phyloP scores from a whole-genome alignment of 208 protist genomes.

The Tritrichomonas foetus region DNA sequence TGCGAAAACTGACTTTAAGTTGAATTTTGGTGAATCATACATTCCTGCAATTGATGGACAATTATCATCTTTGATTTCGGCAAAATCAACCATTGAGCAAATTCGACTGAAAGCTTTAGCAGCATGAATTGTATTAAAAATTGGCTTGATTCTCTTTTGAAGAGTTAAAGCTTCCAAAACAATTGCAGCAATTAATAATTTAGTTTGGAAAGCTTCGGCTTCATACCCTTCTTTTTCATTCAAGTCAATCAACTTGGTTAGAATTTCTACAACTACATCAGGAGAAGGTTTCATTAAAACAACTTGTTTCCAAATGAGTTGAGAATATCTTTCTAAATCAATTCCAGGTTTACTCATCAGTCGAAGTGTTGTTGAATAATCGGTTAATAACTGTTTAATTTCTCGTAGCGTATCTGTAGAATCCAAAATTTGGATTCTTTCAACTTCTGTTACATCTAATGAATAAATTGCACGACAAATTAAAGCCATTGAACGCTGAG shows the following conservation, averaged over 20 bases:
- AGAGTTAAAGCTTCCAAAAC: neutral
- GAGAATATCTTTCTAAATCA: too few species aligned
- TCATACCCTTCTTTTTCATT: neutral
- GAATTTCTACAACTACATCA: neutral
- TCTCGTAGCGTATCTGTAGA: too few species aligned
- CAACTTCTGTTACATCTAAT: too few species aligned
- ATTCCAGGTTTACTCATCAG: too few species aligned
- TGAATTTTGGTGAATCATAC: neutral
- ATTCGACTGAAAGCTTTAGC: neutral
- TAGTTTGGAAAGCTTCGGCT: neutral
- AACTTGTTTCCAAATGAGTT: neutral
- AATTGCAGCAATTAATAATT: neutral
- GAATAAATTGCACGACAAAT: too few species aligned
- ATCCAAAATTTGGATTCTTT: too few species aligned
- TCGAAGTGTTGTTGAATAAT: too few species aligned
- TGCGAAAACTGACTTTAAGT: neutral
- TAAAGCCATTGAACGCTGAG: too few species aligned
- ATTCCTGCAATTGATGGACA: neutral
- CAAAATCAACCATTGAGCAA: neutral
- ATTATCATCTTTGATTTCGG: neutral
- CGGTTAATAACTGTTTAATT: too few species aligned
- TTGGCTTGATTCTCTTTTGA: neutral
- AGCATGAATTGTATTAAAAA: neutral
- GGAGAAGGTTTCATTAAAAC: neutral
- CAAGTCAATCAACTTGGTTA: neutral